These are phyloP conservation scores for Xerocomus nothofagi DNA, from an alignment of 1,284 basidiomycete species.

Conservation along the genomic window DNA sequence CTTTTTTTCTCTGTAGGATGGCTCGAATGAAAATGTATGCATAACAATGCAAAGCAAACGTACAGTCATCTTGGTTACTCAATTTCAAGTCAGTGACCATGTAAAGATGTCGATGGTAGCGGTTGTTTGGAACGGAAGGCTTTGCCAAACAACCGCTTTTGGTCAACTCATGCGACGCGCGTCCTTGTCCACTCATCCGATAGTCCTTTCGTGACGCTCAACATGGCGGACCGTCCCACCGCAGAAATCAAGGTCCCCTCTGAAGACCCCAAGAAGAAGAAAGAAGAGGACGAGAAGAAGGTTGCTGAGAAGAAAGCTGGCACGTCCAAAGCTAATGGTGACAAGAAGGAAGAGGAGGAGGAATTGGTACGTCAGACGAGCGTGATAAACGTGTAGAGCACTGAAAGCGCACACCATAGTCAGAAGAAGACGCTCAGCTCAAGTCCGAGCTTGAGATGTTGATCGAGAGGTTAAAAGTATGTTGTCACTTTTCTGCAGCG, in stretches of 20 bases:
- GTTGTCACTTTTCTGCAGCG: conserved; percentile 6
- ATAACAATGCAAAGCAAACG: neutral
- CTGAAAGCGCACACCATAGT: conserved; percentile 46
- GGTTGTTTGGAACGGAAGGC: conserved; percentile 36
- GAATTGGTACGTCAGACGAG: conserved; percentile 67
- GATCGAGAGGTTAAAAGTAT: conserved; percentile 88
- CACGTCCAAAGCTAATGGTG: conserved; percentile 54
- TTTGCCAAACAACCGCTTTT: conserved; percentile 36
- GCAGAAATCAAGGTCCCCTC: conserved; percentile 61
- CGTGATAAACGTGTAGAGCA: conserved; percentile 14
- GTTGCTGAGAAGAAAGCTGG: conserved; percentile 45
- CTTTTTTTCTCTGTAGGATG: conserved; percentile 17
- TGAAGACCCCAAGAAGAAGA: conserved; percentile 74
- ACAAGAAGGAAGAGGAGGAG: conserved; percentile 76
- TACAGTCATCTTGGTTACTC: conserved; percentile 21
- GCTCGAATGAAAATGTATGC: neutral
- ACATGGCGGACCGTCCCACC: conserved; percentile 59
- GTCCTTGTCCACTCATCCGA: conserved; percentile 24
- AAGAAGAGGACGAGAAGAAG: conserved; percentile 46
- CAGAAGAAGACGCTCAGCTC: conserved; percentile 94
- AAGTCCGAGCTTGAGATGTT: conserved; percentile 98
- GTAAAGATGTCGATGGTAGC: neutral
- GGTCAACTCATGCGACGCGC: conserved; percentile 31
- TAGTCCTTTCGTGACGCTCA: conserved; percentile 11
- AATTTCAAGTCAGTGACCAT: neutral